phyloP scores from a whole-genome alignment of 441 rosid species.

The Viola pubescens region DNA sequence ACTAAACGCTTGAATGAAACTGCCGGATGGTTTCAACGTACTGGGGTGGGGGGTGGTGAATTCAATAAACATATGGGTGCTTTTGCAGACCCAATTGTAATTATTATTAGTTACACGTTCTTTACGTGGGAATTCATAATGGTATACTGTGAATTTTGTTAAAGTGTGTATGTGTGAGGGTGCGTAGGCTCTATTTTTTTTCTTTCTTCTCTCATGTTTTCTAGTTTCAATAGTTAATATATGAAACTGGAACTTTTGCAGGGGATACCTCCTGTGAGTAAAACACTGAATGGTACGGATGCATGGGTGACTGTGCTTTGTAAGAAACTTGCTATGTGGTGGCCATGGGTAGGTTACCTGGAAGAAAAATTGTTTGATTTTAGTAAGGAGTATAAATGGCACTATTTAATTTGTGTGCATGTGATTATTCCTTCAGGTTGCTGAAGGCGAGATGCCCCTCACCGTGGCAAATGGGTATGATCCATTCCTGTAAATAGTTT shows the following conservation, averaged over 20 bases:
- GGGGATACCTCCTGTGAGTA: conserved; percentile 74
- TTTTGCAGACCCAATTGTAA: too few species aligned
- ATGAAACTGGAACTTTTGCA: conserved; percentile 18
- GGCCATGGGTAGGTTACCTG: conserved; percentile 65
- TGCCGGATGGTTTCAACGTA: too few species aligned
- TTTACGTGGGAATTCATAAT: too few species aligned
- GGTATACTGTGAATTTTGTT: too few species aligned
- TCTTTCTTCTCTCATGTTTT: too few species aligned
- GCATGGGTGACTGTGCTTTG: conserved; percentile 73
- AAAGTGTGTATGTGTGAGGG: too few species aligned
- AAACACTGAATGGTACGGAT: conserved; percentile 39
- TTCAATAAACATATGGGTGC: too few species aligned
- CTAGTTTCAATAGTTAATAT: background rate
- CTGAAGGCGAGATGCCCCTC: conserved; percentile 63
- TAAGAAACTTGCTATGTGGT: conserved; percentile 65
- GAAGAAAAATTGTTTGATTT: conserved; percentile 2
- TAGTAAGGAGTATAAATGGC: conserved; percentile 1
- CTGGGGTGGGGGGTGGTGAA: too few species aligned
- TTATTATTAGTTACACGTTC: too few species aligned
- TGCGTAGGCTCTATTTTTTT: too few species aligned
- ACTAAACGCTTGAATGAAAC: too few species aligned
- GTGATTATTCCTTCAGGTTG: conserved; percentile 43
- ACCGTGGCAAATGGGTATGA: conserved; percentile 52
- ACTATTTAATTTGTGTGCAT: background rate
- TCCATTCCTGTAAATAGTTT: too few species aligned